Evolutionary conservation across 78 protist genomes (phyloP).

Genomic region (Dictyostelium discoideum): dicty_2.7 NC_007088.5:3889501-3890000

Average conservation of each 20-base stretch:
- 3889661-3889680: conserved; percentile 74
- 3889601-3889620: conserved; percentile 46
- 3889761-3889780: conserved; percentile 64
- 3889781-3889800: conserved; percentile 78
- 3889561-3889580: conserved; percentile 65
- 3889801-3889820: conserved; percentile 75
- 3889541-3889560: conserved; percentile 51
- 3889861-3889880: conserved; percentile 14
- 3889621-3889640: neutral
- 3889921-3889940: conserved; percentile 34
- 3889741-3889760: conserved; percentile 68
- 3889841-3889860: conserved; percentile 58
- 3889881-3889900: conserved; percentile 51
- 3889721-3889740: conserved; percentile 76
- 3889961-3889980: too few relatives aligned
- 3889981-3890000: neutral
- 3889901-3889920: conserved; percentile 51
- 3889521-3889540: conserved; percentile 64
- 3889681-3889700: conserved; percentile 67
- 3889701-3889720: conserved; percentile 80
- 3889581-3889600: conserved; percentile 66
- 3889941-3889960: conserved; percentile 19
- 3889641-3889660: conserved; percentile 66
- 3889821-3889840: conserved; percentile 73
- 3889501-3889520: conserved; percentile 41